Conservation (phyloP, 2,329 filamentous ascomycete species). For the Microcyclospora tardicrescens region DNA sequence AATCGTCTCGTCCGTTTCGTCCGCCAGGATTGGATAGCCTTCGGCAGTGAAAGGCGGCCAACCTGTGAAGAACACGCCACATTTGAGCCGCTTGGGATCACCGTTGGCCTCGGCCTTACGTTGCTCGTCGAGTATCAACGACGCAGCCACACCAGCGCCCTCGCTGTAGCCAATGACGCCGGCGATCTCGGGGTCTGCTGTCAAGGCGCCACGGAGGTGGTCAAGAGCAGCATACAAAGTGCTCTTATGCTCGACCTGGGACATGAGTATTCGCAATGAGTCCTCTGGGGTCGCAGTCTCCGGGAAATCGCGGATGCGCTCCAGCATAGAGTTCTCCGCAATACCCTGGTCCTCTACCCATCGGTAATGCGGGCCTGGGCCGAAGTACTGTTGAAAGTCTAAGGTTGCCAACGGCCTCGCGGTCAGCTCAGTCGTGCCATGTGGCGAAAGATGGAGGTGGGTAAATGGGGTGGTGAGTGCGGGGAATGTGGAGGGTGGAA, state of each 20-base stretch:
- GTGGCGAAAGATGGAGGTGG: conserved; percentile 36
- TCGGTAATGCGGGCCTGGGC: conserved; percentile 41
- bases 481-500: no score
- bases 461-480: conserved; percentile 26
- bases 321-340: conserved; percentile 34
- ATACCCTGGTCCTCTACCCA: conserved; percentile 36
- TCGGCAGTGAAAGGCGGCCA: conserved; percentile 29
- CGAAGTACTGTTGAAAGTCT: conserved; percentile 46
- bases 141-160: conserved; percentile 44
- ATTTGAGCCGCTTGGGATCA: conserved; percentile 28
- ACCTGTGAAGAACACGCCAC: conserved; percentile 37
- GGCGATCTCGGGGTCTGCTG: conserved; percentile 35
- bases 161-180: conserved; percentile 50
- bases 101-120: conserved; percentile 26
- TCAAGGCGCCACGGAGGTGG: conserved; percentile 32
- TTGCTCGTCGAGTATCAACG: conserved; percentile 40
- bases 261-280: conserved; percentile 40
- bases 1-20: conserved; percentile 28
- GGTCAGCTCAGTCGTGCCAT: conserved; percentile 31
- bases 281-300: conserved; percentile 42
- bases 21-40: conserved; percentile 25
- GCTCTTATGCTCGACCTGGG: conserved; percentile 14
- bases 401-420: conserved; percentile 25
- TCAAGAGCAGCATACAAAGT: conserved; percentile 13
- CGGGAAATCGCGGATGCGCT: conserved; percentile 43